Percentiles rank a stretch among this genome's conserved stretches.
Conservation (phyloP, 805 yeast genomes). For the Priceomyces medius region DNA sequence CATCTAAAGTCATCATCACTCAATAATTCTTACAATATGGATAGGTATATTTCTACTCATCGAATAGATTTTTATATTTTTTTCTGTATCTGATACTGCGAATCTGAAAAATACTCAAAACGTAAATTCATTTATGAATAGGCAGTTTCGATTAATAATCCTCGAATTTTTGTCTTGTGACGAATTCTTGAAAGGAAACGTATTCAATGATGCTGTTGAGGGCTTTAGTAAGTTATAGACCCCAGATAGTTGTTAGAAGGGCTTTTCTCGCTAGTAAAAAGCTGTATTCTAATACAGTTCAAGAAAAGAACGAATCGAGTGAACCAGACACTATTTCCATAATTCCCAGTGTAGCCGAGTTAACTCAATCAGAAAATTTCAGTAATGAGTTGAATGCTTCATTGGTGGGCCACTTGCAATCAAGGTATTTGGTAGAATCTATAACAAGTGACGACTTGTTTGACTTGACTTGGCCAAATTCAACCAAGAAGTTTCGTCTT, state of each 20-base stretch:
- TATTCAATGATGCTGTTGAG: not conserved
- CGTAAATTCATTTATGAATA: too few species aligned
- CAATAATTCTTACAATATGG: not conserved
- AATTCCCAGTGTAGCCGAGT: conserved; percentile 33
- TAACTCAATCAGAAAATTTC: conserved; percentile 20
- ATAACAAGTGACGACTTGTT: conserved; percentile 38
- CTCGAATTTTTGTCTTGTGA: too few species aligned
- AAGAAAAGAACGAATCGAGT: conserved; percentile 2
- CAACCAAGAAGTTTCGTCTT: conserved; percentile 47
- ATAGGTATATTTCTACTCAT: not conserved
- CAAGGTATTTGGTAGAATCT: conserved; percentile 37
- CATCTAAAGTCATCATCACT: not conserved
- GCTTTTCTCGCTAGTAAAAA: not conserved
- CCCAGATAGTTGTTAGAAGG: not conserved
- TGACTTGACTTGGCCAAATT: conserved; percentile 25
- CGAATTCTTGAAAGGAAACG: not conserved
- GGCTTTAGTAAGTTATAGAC: not conserved
- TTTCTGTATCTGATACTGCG: conserved; percentile 3
- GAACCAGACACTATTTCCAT: conserved; percentile 36
- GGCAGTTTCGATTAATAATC: too few species aligned
- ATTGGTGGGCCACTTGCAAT: conserved; percentile 36
- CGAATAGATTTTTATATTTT: not conserved
- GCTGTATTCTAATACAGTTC: not conserved
- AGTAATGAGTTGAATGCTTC: conserved; percentile 26
- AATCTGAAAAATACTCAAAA: not conserved